These are phyloP conservation scores for Anacardium occidentale DNA, from an alignment of 345 rosid genomes.

Conservation along the genomic window DNA sequence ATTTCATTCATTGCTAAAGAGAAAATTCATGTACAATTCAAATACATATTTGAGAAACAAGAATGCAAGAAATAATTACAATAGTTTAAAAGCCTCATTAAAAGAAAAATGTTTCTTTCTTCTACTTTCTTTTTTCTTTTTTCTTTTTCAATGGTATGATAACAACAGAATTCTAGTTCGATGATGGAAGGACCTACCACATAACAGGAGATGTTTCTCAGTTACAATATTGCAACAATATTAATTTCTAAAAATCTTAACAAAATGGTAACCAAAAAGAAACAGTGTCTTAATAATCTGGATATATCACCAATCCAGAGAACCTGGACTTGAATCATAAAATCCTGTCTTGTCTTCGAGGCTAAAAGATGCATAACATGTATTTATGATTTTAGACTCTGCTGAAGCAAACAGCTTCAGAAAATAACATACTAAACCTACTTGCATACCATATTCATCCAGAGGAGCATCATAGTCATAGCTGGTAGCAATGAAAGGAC, in stretches of 20 bases:
- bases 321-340: not conserved
- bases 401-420: not conserved
- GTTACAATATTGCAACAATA: not conserved
- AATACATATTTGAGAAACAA: not conserved
- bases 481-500: conserved; percentile 99
- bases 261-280: not conserved
- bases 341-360: not conserved
- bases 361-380: not conserved
- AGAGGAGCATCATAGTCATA: conserved; percentile 97
- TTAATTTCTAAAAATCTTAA: not conserved
- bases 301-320: not conserved
- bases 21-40: not conserved
- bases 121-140: no score
- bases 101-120: not conserved
- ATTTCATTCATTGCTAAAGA: not conserved
- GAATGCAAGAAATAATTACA: no score
- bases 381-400: not conserved
- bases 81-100: not conserved
- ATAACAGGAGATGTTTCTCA: conserved; percentile 16
- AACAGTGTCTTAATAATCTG: not conserved
- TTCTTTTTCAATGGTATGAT: no score
- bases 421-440: not conserved
- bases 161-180: not conserved
- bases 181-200: conserved; percentile 21
- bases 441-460: conserved; percentile 89